These are phyloP conservation scores for Cyclotella choctawhatcheeana DNA, from an alignment of 108 stramenopile genomes.

Conservation along the genomic window DNA sequence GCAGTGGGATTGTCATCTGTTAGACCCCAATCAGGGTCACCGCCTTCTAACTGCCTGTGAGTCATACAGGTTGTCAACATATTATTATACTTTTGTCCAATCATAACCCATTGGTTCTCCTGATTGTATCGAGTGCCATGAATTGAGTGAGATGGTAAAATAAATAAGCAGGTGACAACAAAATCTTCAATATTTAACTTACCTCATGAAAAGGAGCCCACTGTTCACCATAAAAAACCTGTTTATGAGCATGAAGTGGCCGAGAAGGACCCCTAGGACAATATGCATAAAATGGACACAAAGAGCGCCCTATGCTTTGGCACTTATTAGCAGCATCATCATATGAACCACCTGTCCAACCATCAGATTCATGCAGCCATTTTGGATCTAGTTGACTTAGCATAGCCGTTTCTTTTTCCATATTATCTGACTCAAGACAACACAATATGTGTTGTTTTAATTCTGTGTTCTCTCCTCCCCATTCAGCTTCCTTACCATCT, in stretches of 20 bases:
- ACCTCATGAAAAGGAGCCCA: constrained; percentile 31
- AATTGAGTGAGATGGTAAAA: too few relatives aligned
- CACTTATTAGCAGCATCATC: constrained; percentile 17
- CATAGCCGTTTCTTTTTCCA: neutral
- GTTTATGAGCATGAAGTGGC: constrained; percentile 21
- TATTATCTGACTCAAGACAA: neutral
- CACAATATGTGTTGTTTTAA: constrained; percentile 15
- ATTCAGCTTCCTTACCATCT: neutral
- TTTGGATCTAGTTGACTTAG: neutral
- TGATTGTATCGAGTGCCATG: neutral
- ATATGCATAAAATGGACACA: constrained; percentile 32
- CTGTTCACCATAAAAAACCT: constrained; percentile 28
- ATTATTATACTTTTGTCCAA: constrained; percentile 27
- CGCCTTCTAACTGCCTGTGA: constrained; percentile 27
- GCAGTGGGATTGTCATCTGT: constrained; percentile 10
- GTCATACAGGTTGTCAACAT: constrained; percentile 24
- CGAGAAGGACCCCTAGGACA: constrained; percentile 27
- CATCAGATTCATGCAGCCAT: constrained; percentile 17
- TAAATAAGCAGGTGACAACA: too few relatives aligned
- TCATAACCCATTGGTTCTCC: constrained; percentile 16
- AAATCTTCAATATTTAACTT: too few relatives aligned
- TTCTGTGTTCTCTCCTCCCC: neutral
- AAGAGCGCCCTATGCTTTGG: neutral
- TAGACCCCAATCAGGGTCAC: constrained; percentile 33
- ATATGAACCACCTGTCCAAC: constrained; percentile 27